Percentiles rank a stretch among this genome's conserved stretches.
phyloP scores from a whole-genome alignment of 495 filamentous ascomycete genomes.

The Lineolata rhizophorae region DNA sequence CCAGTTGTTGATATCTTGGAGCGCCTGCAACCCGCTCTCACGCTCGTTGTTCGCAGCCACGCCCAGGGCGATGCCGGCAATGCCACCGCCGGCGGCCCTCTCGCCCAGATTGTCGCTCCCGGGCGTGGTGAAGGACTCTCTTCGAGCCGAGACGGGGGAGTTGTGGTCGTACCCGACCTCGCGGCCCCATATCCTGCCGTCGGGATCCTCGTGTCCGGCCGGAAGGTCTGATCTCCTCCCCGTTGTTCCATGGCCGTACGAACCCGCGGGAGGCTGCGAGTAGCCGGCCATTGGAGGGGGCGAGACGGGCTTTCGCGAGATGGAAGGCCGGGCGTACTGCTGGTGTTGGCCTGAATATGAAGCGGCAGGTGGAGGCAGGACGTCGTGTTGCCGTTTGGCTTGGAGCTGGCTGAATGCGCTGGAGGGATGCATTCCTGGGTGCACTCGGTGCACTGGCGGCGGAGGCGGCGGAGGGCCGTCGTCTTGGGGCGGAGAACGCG shows the following conservation, averaged over 20 bases:
- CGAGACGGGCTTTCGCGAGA: conserved; percentile 1
- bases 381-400: conserved; percentile 5
- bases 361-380: not conserved
- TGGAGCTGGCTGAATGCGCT: conserved; percentile 6
- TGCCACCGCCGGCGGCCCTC: conserved; percentile 42
- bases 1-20: conserved; percentile 26
- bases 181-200: not conserved
- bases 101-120: conserved; percentile 57
- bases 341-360: not conserved
- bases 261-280: not conserved
- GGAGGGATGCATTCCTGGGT: conserved; percentile 7
- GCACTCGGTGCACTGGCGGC: conserved; percentile 6
- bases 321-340: not conserved
- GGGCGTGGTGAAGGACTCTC: conserved; percentile 37
- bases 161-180: not conserved
- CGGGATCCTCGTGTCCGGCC: not conserved
- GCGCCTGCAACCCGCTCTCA: conserved; percentile 50
- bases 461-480: too few relatives aligned
- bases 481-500: too few relatives aligned
- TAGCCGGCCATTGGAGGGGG: conserved; percentile 1
- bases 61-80: conserved; percentile 51
- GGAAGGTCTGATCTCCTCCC: too few relatives aligned
- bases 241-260: not conserved
- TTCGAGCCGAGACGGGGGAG: conserved; percentile 3
- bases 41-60: conserved; percentile 51